phyloP scores from a whole-genome alignment of 495 filamentous ascomycete species.

The Talaromyces wortmannii region DNA sequence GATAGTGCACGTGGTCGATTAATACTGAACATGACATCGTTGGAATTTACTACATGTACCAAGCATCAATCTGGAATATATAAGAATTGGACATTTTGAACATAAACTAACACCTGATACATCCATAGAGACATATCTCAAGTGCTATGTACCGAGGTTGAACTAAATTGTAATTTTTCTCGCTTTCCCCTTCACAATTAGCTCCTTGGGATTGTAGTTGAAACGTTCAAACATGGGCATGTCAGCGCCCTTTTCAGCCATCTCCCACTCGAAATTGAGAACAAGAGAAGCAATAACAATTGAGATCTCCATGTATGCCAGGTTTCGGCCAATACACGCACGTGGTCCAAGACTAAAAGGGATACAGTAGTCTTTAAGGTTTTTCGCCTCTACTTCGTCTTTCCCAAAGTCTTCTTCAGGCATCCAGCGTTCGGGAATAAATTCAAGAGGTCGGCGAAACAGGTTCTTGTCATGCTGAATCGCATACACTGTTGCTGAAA shows the following conservation, averaged over 20 bases:
- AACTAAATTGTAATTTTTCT: not conserved
- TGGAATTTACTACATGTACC: too few species aligned
- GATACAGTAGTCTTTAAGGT: conserved; percentile 41
- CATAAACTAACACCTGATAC: too few species aligned
- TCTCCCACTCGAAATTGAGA: not conserved
- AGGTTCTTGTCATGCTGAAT: too few species aligned
- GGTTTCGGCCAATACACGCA: conserved; percentile 51
- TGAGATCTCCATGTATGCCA: conserved; percentile 35
- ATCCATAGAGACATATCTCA: too few species aligned
- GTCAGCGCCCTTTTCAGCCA: not conserved
- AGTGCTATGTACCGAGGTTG: not conserved
- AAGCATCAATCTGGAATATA: too few species aligned
- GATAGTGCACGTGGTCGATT: too few species aligned
- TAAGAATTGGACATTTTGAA: too few species aligned
- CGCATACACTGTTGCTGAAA: too few species aligned
- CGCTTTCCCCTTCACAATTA: not conserved
- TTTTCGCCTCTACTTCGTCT: not conserved
- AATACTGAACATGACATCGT: too few species aligned
- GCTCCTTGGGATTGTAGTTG: not conserved
- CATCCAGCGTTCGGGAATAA: too few species aligned
- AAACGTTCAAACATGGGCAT: not conserved
- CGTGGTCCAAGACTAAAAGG: conserved; percentile 52
- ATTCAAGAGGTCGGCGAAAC: too few species aligned
- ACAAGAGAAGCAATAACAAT: conserved; percentile 2
- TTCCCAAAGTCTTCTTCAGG: too few species aligned